Base-by-base conservation (phyloP, 306 rosid species). In the Dryas drummondii region DNA sequence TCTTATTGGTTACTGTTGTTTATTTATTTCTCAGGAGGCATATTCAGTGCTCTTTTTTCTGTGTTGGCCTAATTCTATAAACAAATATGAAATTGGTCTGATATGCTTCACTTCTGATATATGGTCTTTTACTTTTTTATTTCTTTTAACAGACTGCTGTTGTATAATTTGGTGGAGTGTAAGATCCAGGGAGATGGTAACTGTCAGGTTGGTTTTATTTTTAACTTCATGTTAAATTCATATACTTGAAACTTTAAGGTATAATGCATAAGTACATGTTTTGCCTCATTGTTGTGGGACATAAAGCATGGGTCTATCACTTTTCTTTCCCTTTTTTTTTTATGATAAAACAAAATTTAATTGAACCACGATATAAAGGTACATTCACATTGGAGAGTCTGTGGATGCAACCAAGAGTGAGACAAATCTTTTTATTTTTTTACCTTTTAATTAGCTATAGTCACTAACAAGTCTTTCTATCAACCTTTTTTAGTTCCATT, bases 131-230 rank as follows among this genome's bases (percentile, higher is more conserved):
- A 5, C 17, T 48, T 73, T 65, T 72, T 70, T 62, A 37, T 70
- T 78, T 26, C 54, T 74, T 79, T 78, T 73, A 58, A 72, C 80
- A 94, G 98, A 84, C 71, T 91, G 90, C 84, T 81, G 87, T 84
- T 94, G 82, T 94, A 94, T 84, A 96, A 91, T 16, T 79, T 94
- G 89, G 82, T 94, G 79, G 98, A 94, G 79, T 79, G 78, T 41
- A 94, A 86, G 88, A 87, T 94, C 77, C 82, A 79, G 71, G 98
- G 98, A 82, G 98, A 94, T 82, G 98, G 98, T 77, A 94, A 92
- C 82, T 94, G 98, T 78, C 98, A 91, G 98, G 98, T 94, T 68
- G 64, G 88, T 71, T 62, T 48, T 80, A 14, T 17, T 68, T 59
- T 77, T 71, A 74, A 68, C 72, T n/a, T 74, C 71, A 2, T 51